These are phyloP conservation scores for Cenchrus americanus DNA, from an alignment of 176 grass and related monocot genomes.

Conservation along the genomic window DNA sequence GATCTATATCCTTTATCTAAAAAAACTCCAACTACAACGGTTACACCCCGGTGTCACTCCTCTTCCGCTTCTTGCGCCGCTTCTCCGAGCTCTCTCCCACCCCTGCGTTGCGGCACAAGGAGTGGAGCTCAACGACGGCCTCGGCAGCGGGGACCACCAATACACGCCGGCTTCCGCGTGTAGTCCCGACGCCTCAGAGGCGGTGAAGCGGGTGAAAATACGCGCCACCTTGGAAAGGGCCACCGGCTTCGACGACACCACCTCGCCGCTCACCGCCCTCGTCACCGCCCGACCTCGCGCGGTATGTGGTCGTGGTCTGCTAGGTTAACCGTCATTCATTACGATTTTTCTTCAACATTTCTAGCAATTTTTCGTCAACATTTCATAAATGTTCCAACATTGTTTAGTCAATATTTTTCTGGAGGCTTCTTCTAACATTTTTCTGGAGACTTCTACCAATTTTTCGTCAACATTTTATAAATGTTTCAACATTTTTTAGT, in stretches of 20 bases:
- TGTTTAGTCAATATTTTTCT: too few species aligned
- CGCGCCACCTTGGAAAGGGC: neutral
- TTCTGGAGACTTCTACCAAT: too few species aligned
- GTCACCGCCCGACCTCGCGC: neutral
- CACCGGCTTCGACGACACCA: constrained; percentile 31
- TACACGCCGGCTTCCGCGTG: neutral
- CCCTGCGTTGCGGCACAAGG: neutral
- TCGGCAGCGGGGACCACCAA: constrained; percentile 10
- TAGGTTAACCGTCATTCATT: neutral
- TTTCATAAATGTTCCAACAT: too few species aligned
- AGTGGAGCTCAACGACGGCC: constrained; percentile 36
- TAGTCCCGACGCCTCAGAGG: neutral
- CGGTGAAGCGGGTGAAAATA: constrained; percentile 9
- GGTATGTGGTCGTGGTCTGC: too few species aligned
- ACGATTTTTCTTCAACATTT: too few species aligned
- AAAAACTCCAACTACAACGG: neutral
- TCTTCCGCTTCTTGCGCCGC: constrained; percentile 16
- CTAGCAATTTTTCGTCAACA: too few species aligned
- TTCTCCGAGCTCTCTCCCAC: neutral
- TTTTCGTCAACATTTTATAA: too few species aligned
- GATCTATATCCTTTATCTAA: too few species aligned
- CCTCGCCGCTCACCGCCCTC: constrained; percentile 31
- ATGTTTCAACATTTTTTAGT: too few species aligned
- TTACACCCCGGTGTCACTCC: neutral
- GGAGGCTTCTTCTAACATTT: too few species aligned